These are phyloP conservation scores for Galeopsis tetrahit DNA, from an alignment of 257 asterid species.

Conservation along the genomic window DNA sequence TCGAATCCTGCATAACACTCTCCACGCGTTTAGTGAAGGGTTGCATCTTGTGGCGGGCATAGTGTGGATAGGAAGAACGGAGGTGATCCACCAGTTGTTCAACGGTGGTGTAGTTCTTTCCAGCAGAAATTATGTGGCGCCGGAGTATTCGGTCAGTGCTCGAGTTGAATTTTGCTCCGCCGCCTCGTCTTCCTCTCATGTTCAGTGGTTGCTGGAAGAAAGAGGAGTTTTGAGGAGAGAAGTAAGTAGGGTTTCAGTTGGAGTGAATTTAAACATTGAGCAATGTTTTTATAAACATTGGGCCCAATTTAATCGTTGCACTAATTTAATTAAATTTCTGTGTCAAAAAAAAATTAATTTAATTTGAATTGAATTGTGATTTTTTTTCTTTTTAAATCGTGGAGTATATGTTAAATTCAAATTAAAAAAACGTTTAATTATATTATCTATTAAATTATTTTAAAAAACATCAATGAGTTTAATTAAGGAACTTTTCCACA, in stretches of 20 bases:
- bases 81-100: slow-evolving; percentile 76
- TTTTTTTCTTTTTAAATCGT: no score
- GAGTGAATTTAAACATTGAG: background rate
- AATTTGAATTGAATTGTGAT: no score
- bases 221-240: background rate
- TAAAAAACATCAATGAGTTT: no score
- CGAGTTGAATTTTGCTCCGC: slow-evolving; percentile 29
- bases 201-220: slow-evolving; percentile 20
- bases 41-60: slow-evolving; percentile 57
- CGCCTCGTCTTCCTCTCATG: slow-evolving; percentile 37
- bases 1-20: slow-evolving; percentile 28
- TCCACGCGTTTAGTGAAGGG: slow-evolving; percentile 57
- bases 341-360: no score
- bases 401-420: no score
- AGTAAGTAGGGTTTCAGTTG: slow-evolving; percentile 23
- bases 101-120: slow-evolving; percentile 35
- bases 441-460: no score
- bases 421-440: no score
- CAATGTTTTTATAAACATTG: background rate
- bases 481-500: no score
- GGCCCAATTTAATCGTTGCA: no score
- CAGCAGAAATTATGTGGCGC: slow-evolving; percentile 45
- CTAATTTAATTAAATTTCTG: no score
- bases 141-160: slow-evolving; percentile 46
- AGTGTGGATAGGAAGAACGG: slow-evolving; percentile 53